phyloP scores from a whole-genome alignment of 176 grass and related monocot species.

The Lolium multiflorum region DNA sequence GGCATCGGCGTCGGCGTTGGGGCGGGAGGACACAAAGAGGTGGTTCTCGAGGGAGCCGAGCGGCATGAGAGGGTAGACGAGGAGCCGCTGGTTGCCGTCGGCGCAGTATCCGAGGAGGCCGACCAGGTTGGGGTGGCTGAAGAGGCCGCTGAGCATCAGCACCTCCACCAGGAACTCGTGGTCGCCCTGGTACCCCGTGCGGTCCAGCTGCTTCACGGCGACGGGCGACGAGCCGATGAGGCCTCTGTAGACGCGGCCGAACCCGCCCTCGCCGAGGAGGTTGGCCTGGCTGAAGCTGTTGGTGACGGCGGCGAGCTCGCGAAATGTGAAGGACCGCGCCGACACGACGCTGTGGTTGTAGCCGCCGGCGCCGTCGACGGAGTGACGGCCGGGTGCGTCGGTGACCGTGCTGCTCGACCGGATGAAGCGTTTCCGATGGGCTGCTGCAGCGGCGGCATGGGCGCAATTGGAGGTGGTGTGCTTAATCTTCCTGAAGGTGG shows the following conservation, averaged over 20 bases:
- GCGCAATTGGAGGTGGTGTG: conserved; percentile 4
- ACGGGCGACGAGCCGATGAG: conserved; percentile 14
- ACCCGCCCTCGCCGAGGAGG: conserved; percentile 53
- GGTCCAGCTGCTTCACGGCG: conserved; percentile 54
- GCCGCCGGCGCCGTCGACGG: neutral
- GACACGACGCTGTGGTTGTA: conserved; percentile 23
- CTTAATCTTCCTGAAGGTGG: conserved; percentile 25
- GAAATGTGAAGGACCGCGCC: conserved; percentile 37
- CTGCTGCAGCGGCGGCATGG: neutral
- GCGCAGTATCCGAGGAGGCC: conserved; percentile 54
- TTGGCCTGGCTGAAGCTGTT: conserved; percentile 36
- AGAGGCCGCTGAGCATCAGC: conserved; percentile 50
- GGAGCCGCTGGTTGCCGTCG: conserved; percentile 51
- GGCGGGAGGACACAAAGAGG: conserved; percentile 19
- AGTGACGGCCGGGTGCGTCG: conserved; percentile 2
- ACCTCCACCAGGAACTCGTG: conserved; percentile 60
- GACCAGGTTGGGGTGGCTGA: conserved; percentile 55
- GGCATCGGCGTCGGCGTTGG: neutral
- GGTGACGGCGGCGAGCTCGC: conserved; percentile 40
- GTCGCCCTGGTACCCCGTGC: conserved; percentile 48
- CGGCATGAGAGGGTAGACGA: conserved; percentile 53
- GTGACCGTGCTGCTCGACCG: neutral
- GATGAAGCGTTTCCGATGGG: conserved; percentile 1
- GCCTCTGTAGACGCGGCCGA: conserved; percentile 53
- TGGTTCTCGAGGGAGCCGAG: conserved; percentile 56